phyloP scores from a whole-genome alignment of 768 basidiomycete species.

The Lactifluus echinatus region DNA sequence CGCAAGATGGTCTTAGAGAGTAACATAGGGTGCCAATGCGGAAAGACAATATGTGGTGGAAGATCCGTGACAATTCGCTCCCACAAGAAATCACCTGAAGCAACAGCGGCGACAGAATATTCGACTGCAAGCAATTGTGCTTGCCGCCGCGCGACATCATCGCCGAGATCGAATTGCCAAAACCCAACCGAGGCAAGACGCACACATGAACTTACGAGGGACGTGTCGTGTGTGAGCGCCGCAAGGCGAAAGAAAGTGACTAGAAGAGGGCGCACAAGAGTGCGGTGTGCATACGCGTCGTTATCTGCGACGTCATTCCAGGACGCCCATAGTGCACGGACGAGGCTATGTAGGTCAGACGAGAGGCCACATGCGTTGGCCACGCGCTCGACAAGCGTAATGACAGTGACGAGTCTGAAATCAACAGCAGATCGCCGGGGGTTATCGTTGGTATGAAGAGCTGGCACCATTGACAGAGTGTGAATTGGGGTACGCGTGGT shows the following conservation, averaged over 20 bases:
- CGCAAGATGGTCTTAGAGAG: conserved; percentile 9
- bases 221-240: conserved; percentile 26
- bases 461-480: neutral
- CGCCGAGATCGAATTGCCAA: conserved; percentile 18
- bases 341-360: neutral
- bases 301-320: conserved; percentile 30
- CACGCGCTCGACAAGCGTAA: conserved; percentile 13
- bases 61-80: conserved; percentile 16
- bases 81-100: conserved; percentile 14
- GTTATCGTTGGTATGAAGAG: neutral
- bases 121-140: conserved; percentile 30
- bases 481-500: conserved; percentile 4
- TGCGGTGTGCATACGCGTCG: conserved; percentile 8
- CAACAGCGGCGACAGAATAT: conserved; percentile 23
- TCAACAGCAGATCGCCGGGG: conserved; percentile 7
- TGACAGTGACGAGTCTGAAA: conserved; percentile 14
- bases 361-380: neutral
- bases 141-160: conserved; percentile 22
- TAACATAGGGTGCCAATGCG: conserved; percentile 18
- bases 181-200: conserved; percentile 20
- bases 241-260: conserved; percentile 41
- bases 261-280: conserved; percentile 29
- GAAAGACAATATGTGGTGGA: conserved; percentile 15
- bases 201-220: conserved; percentile 14
- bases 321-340: conserved; percentile 31